Conservation (phyloP, 441 rosid species). For the Mallotus repandus region DNA sequence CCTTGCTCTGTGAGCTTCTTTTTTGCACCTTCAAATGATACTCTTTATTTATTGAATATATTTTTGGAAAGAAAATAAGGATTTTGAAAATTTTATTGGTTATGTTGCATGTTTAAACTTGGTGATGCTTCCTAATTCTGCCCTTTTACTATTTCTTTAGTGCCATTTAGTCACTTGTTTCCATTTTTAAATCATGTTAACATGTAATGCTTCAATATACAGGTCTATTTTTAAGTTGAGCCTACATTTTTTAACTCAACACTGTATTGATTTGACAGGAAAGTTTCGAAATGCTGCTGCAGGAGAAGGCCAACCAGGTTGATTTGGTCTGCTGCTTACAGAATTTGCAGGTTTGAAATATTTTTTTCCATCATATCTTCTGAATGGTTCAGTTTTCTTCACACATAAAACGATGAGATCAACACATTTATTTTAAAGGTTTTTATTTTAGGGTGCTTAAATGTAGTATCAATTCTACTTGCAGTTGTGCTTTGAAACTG, state of each 20-base stretch:
- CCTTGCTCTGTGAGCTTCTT: conserved; percentile 61
- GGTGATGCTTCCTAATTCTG: background rate
- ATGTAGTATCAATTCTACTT: conserved; percentile 19
- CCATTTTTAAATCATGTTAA: background rate
- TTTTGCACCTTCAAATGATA: background rate
- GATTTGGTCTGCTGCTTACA: conserved; percentile 93
- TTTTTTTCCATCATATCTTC: conserved; percentile 14
- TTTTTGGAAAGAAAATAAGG: background rate
- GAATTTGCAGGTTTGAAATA: conserved; percentile 70
- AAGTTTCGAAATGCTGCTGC: conserved; percentile 49
- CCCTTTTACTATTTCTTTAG: no score
- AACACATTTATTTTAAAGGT: background rate
- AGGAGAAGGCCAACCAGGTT: conserved; percentile 57
- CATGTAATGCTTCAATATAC: background rate
- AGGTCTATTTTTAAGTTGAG: background rate
- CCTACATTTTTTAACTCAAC: background rate
- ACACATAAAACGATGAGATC: background rate
- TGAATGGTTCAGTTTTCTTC: background rate
- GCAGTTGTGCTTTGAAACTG: conserved; percentile 87
- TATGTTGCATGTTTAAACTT: background rate
- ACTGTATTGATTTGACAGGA: conserved; percentile 48
- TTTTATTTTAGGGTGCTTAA: background rate
- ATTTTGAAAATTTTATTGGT: background rate
- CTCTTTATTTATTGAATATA: background rate
- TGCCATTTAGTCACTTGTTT: background rate